Conservation (phyloP, 2,329 filamentous ascomycete species). For the Fusarium zealandicum region DNA sequence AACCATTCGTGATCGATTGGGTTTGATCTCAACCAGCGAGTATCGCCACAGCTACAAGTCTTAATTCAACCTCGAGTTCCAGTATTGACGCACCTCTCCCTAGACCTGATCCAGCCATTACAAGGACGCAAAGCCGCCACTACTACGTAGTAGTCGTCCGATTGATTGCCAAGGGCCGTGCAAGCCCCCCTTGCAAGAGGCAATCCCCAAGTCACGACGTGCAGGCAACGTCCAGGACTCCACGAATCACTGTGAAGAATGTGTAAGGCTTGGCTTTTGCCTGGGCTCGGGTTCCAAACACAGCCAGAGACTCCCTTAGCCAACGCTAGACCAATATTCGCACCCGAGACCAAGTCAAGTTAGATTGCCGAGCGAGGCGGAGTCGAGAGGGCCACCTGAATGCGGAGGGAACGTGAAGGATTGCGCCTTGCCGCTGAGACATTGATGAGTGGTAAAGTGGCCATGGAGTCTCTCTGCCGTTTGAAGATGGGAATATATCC, state of each 20-base stretch:
- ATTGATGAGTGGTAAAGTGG: neutral
- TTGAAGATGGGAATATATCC: too few relatives aligned
- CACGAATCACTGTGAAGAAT: conserved; percentile 5
- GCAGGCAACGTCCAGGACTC: neutral
- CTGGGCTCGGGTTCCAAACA: neutral
- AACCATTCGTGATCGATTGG: neutral
- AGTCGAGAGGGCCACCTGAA: conserved; percentile 3
- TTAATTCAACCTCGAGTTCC: neutral
- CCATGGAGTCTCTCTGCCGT: too few relatives aligned
- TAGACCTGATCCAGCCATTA: conserved; percentile 20
- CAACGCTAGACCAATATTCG: conserved; percentile 23
- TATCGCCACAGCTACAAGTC: conserved; percentile 7
- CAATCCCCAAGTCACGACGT: neutral
- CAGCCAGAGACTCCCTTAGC: neutral
- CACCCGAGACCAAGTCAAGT: conserved; percentile 5
- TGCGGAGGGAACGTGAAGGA: conserved; percentile 3
- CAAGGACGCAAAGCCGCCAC: conserved; percentile 11
- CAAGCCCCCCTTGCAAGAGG: neutral
- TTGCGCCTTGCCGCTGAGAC: conserved; percentile 16
- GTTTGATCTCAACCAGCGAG: neutral
- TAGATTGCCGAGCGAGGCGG: conserved; percentile 22
- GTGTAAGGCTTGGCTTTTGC: neutral
- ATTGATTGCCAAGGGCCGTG: neutral
- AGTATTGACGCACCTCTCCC: neutral
- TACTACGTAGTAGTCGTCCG: too few relatives aligned